Evolutionary conservation across 371 early-diverging fungal genomes (phyloP), one percentile per base, ranked within the genome.

Genomic region (Cokeromyces recurvatus): DNA sequence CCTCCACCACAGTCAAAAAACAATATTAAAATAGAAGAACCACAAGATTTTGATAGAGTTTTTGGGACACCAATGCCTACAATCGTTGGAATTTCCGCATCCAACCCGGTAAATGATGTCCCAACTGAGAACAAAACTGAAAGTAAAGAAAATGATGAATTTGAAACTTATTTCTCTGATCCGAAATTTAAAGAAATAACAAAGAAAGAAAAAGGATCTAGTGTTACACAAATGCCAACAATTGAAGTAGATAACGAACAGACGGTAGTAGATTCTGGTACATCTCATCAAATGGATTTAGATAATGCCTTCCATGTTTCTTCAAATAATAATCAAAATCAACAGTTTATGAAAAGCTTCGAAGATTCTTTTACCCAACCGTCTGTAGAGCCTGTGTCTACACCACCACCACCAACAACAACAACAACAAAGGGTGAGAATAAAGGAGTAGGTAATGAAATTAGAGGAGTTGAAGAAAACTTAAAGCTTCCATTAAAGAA

Each of bases 151-250:
- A 38, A 43, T 19, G 53, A 53, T 19, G 61, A 58, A 31, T 71
- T 71, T 54, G 66, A 52, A 25, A 38, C 38, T 23, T 51, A 44
- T 23, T 51, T 51, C 17, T 43, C 51, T 17, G 51, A 71, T 40
- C 57, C 60, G 20, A 55, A 59, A 17, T 71, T 71, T 54, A 56
- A 55, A 40, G 32, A 34, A 40, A 46, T 29, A 23, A 19, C 27
- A 23, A 32, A 51, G n/a, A 29, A 24, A 42, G 29, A 19, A 44
- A 31, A 19, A 23, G 35, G 27, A 42, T 42, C 29, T 23, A 54
- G 45, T 23, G 48, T 44, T n/a, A n/a, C n/a, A n/a, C n/a, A n/a
- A n/a, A n/a, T n/a, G n/a, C n/a, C n/a, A n/a, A n/a, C n/a, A n/a
- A n/a, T n/a, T n/a, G n/a, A n/a, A n/a, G n/a, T n/a, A n/a, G n/a